These are phyloP conservation scores for Primulina huaijiensis DNA, from an alignment of 257 asterid species.

Conservation along the genomic window DNA sequence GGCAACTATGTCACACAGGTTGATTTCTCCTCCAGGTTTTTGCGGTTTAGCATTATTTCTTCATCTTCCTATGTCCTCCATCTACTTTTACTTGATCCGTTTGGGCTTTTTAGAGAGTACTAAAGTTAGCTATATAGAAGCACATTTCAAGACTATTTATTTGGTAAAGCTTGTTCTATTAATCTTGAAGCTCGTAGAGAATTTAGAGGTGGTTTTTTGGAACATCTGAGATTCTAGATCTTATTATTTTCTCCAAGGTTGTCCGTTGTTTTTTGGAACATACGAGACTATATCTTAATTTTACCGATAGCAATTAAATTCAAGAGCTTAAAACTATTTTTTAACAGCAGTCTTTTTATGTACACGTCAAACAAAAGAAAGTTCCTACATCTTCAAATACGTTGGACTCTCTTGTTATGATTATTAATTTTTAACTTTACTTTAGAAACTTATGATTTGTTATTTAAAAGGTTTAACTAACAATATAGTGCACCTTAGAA, in stretches of 20 bases:
- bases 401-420: neutral
- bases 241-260: neutral
- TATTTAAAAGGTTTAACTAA: neutral
- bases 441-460: neutral
- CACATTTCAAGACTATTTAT: neutral
- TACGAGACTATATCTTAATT: neutral
- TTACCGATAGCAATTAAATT: neutral
- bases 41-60: neutral
- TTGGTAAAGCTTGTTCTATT: neutral
- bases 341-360: neutral
- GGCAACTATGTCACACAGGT: slow-evolving; percentile 73
- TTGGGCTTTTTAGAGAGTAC: neutral
- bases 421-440: neutral
- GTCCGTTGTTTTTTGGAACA: neutral
- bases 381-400: neutral
- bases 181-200: neutral
- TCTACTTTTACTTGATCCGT: neutral
- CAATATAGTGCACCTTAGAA: neutral
- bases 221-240: neutral
- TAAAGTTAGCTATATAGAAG: neutral
- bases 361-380: neutral
- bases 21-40: neutral
- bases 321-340: neutral
- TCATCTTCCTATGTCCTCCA: neutral
- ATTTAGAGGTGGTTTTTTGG: neutral